Evolutionary conservation across 2,329 filamentous ascomycete genomes (phyloP), one percentile per base, ranked within the genome.

Genomic region (Neoscytalidium dimidiatum): DNA sequence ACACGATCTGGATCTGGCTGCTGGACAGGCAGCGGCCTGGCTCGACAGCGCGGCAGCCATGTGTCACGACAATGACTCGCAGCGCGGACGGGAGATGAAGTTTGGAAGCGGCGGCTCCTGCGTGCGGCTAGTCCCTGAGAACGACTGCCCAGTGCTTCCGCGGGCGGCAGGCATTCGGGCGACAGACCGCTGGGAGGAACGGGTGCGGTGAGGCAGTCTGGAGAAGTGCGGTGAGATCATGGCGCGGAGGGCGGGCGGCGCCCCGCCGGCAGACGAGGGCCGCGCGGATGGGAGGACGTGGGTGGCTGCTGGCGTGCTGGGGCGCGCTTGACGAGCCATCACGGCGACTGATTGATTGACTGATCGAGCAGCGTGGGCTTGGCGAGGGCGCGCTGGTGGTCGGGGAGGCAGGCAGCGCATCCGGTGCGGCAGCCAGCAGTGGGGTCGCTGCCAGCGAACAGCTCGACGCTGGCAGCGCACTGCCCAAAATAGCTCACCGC

Each of bases 181-280:
- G 56, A 60, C 56, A 60, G 56, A 46, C 56, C 56, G 56, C 56
- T 46, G 23, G 28, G 56, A 19, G 56, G 56, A 31, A 46, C 56
- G 56, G 33, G 56, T 60, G 56, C 56, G 56, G 56, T 60, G 56
- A 60, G 56, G 14, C 28, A 28, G 13, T 46, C 56, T 60, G 56
- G 56, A 60, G 56, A 60, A 60, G 56, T 60, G 56, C 56, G 56
- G 56, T 60, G 56, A 60, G 41, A 60, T 60, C 56, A 60, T 60
- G 56, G 56, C 56, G 56, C 56, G 56, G 56, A 60, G 33, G 56
- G 56, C 46, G 56, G 28, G 56, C 41, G 41, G 41, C 56, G 56
- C 38, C 38, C 38, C 56, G 56, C 38, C 56, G 56, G 56, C 17
- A 13, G 38, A 19, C n/a, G 38, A 60, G 38, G 56, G 41, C 56